Evolutionary conservation across 345 rosid species (phyloP), one percentile per base, ranked within the genome.

Genomic region (Limnanthes douglasii): DNA sequence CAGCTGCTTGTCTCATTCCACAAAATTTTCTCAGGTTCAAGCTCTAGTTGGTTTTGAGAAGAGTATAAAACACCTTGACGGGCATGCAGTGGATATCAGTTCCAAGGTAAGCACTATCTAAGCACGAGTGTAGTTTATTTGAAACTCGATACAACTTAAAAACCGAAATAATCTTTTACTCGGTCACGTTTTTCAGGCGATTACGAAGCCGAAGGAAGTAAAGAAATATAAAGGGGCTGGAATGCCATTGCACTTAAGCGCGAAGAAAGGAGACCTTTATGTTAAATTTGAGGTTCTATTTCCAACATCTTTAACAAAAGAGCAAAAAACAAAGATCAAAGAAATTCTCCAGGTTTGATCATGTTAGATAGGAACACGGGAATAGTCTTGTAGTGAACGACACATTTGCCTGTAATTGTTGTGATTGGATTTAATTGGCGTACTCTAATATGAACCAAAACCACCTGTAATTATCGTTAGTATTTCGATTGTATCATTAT

Each of bases 1-100:
- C n/a, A n/a, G n/a, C n/a, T n/a, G n/a, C n/a, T n/a, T n/a, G n/a
- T n/a, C n/a, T 20, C 3, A 3, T 23, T 9, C 18, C 15, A 29
- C 10, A n/a, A 37, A 18, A 11, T 10, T 15, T n/a, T 6, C 27
- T 15, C 51, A 92, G 99, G 77, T 92, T 32, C 90, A 92, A 72
- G 96, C 96, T 6, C 86, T 92, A 40, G 95, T 81, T 59, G 99
- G 99, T 49, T 92, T 92, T 36, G 84, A 92, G 78, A 92, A 81
- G 73, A 65, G 74, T 40, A 58, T 81, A 14, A 75, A 73, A 62
- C 99, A 92, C 55, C 83, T 92, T 11, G 96, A 92, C 52, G 94
- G 73, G 10, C 99, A 71, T 62, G 64, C 71, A 44, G 95, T 92
- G 18, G 73, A 81, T 52, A 78, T 85, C 17, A 27, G 93, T 57